Evolutionary conservation across 1,284 basidiomycete species (phyloP).

Genomic region (Irpex lacteus): DNA sequence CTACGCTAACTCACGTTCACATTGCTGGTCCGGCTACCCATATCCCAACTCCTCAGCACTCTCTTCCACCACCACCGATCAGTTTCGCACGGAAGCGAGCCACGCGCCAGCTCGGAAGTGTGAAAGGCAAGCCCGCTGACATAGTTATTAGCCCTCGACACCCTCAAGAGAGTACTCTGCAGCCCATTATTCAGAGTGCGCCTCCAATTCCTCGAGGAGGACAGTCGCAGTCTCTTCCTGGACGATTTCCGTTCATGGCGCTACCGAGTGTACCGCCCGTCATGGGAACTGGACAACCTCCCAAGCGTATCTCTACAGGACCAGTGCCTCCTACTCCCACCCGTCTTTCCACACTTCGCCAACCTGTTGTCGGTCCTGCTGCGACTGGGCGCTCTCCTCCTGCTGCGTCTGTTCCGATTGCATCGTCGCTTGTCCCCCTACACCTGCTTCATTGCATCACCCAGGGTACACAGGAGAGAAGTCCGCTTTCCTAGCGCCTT

Average conservation of each 20-base stretch:
- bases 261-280: slow-evolving; percentile 63
- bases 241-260: slow-evolving; percentile 49
- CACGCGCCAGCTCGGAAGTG: slow-evolving; percentile 46
- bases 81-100: slow-evolving; percentile 73
- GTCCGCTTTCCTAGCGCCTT: slow-evolving; percentile 71
- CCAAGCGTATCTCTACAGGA: slow-evolving; percentile 43
- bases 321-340: slow-evolving; percentile 75
- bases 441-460: slow-evolving; percentile 58
- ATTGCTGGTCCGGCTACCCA: slow-evolving; percentile 6
- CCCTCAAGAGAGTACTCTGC: slow-evolving; percentile 51
- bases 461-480: slow-evolving; percentile 62
- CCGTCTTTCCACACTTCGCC: slow-evolving; percentile 49
- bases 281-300: slow-evolving; percentile 39
- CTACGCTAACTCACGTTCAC: slow-evolving; percentile 18
- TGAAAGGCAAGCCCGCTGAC: slow-evolving; percentile 71
- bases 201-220: slow-evolving; percentile 59
- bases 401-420: slow-evolving; percentile 57
- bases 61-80: slow-evolving; percentile 63
- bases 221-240: slow-evolving; percentile 26
- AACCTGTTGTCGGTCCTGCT: slow-evolving; percentile 22
- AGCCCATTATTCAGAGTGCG: slow-evolving; percentile 67
- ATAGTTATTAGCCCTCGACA: slow-evolving; percentile 71
- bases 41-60: slow-evolving; percentile 22
- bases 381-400: slow-evolving; percentile 43
- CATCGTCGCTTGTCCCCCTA: slow-evolving; percentile 62